Evolutionary conservation across 495 filamentous ascomycete species (phyloP).

Genomic region (Chaetomium fimeti): DNA sequence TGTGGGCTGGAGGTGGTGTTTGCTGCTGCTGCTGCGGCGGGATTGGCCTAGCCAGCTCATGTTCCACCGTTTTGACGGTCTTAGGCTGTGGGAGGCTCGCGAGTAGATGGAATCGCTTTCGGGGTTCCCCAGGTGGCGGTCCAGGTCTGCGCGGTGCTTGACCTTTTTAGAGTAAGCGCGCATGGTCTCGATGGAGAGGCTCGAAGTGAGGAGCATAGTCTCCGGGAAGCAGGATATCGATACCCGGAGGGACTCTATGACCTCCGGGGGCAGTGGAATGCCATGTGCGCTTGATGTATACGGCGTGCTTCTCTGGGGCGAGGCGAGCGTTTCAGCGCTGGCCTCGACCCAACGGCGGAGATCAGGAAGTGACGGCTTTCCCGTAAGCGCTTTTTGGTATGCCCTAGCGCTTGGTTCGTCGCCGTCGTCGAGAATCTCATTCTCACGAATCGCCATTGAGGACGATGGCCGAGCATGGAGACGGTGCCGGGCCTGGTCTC

Average conservation of each 20-base stretch:
- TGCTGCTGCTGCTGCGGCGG: conserved; percentile 22
- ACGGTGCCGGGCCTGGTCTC: conserved; percentile 2
- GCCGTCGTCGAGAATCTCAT: not conserved
- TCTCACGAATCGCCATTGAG: not conserved
- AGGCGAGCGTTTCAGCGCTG: not conserved
- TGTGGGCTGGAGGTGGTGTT: conserved; percentile 17
- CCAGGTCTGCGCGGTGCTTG: conserved; percentile 26
- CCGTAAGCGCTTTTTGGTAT: not conserved
- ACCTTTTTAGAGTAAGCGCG: conserved; percentile 47
- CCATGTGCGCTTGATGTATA: conserved; percentile 17
- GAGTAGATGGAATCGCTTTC: conserved; percentile 28
- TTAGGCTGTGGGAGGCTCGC: conserved; percentile 11
- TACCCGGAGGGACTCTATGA: conserved; percentile 44
- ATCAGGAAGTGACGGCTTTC: conserved; percentile 15
- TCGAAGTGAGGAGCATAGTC: conserved; percentile 47
- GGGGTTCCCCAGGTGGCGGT: not conserved
- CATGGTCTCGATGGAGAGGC: conserved; percentile 49
- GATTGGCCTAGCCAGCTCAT: conserved; percentile 24
- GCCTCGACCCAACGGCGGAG: conserved; percentile 13
- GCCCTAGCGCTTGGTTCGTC: not conserved
- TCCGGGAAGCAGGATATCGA: conserved; percentile 47
- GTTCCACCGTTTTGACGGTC: conserved; percentile 28
- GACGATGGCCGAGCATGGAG: not conserved
- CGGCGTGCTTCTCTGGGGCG: not conserved
- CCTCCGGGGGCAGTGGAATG: conserved; percentile 42